phyloP scores from a whole-genome alignment of 345 rosid species.

The Euclidium syriacum region DNA sequence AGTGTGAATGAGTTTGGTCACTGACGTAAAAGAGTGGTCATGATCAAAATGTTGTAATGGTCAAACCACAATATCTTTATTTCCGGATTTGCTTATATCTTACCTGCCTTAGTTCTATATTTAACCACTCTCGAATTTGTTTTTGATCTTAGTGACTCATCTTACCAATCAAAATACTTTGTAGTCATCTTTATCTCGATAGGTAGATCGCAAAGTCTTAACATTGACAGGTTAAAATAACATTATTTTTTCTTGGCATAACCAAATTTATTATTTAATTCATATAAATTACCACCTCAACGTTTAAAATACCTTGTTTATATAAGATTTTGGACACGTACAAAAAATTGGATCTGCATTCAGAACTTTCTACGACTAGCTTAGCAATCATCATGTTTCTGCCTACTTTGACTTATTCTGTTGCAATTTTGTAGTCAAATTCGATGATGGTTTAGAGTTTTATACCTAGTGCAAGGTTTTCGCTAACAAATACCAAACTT shows the following conservation, averaged over 20 bases:
- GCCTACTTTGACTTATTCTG: slow-evolving; percentile 17
- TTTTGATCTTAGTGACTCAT: too few relatives aligned
- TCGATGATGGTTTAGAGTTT: slow-evolving; percentile 4
- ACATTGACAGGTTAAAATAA: slow-evolving; percentile 24
- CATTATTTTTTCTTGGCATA: slow-evolving; percentile 13
- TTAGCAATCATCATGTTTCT: slow-evolving; percentile 21
- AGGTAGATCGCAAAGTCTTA: slow-evolving; percentile 22
- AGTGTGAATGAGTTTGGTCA: slow-evolving; percentile 14
- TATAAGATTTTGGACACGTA: slow-evolving; percentile 26
- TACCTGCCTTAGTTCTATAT: slow-evolving; percentile 29
- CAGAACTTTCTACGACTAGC: slow-evolving; percentile 13
- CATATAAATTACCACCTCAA: slow-evolving; percentile 13
- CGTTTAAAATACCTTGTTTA: slow-evolving; percentile 5
- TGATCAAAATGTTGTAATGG: slow-evolving; percentile 15
- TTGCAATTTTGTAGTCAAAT: slow-evolving; percentile 9
- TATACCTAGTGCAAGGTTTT: too few relatives aligned
- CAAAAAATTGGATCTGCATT: slow-evolving; percentile 17
- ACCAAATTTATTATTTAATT: slow-evolving; percentile 15
- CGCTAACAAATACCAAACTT: too few relatives aligned
- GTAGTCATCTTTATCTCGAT: slow-evolving; percentile 25
- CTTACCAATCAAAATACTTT: slow-evolving; percentile 22
- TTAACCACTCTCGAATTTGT: slow-evolving; percentile 27
- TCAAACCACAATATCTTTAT: slow-evolving; percentile 7
- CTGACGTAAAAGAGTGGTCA: slow-evolving; percentile 13
- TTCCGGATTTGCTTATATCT: slow-evolving; percentile 20